Evolutionary conservation across 1,139 yeast species (phyloP).

Genomic region (Trichomonascaceae sp.): DNA sequence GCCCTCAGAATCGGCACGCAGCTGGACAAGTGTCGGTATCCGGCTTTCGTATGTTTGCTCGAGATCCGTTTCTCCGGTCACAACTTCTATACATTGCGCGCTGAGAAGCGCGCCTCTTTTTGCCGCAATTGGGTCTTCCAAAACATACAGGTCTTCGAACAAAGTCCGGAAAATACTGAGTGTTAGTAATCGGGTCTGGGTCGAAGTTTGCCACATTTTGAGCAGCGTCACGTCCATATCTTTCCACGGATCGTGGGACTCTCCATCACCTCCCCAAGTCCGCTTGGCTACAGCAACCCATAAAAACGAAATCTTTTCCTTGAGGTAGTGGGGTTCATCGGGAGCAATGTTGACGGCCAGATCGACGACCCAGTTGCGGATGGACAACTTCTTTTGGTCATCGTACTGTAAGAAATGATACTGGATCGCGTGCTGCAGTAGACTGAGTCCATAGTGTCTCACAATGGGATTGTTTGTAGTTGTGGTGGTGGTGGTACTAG

Average conservation of each 20-base stretch:
- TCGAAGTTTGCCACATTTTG: conserved; percentile 56
- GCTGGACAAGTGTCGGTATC: conserved; percentile 26
- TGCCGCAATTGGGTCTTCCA: conserved; percentile 85
- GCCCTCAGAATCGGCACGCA: conserved; percentile 51
- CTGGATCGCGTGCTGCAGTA: conserved; percentile 61
- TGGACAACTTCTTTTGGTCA: conserved; percentile 50
- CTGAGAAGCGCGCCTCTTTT: conserved; percentile 66
- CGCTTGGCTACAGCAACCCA: conserved; percentile 95
- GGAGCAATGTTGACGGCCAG: conserved; percentile 45
- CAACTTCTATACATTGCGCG: conserved; percentile 71
- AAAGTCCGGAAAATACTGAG: conserved; percentile 69
- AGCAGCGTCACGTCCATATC: conserved; percentile 73
- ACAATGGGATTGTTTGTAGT: conserved; percentile 56
- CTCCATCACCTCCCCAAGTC: conserved; percentile 54
- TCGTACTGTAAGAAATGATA: conserved; percentile 44
- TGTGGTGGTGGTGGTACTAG: too few species aligned
- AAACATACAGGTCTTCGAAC: conserved; percentile 85
- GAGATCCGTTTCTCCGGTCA: conserved; percentile 58
- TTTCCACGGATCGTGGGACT: conserved; percentile 58
- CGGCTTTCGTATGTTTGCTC: conserved; percentile 60
- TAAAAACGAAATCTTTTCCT: conserved; percentile 75
- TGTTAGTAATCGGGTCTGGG: conserved; percentile 56
- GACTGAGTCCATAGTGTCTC: conserved; percentile 79
- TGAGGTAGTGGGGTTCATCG: conserved; percentile 79
- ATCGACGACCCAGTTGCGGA: conserved; percentile 76